These are phyloP conservation scores for Beauveria varroae DNA, from an alignment of 2,329 filamentous ascomycete species.

Conservation along the genomic window DNA sequence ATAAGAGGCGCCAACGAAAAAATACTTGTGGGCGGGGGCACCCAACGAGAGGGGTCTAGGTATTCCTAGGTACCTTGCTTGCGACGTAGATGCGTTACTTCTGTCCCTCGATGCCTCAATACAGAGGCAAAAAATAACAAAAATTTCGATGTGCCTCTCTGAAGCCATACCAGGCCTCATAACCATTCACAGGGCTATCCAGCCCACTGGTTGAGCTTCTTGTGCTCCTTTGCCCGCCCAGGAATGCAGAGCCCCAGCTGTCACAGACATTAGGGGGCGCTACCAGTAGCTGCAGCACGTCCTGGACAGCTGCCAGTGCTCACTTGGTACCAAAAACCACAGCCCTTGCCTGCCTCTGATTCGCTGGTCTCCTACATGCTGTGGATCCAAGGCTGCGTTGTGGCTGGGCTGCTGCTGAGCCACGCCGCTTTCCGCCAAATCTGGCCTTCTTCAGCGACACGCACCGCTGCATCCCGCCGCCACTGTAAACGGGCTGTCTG, in stretches of 20 bases:
- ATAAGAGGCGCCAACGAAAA: background rate
- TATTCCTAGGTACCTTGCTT: background rate
- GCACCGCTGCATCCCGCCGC: background rate
- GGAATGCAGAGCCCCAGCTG: background rate
- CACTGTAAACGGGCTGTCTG: background rate
- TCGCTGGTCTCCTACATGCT: background rate
- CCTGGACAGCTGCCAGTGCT: background rate
- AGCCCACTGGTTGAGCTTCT: background rate
- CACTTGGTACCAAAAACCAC: background rate
- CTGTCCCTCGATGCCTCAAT: background rate
- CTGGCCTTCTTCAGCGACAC: background rate
- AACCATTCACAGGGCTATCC: background rate
- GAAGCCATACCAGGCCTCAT: background rate
- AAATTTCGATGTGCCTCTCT: background rate
- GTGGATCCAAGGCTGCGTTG: background rate
- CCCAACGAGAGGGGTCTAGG: background rate
- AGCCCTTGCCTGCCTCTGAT: background rate
- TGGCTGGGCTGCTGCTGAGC: background rate
- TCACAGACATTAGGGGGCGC: background rate
- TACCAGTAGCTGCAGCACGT: background rate
- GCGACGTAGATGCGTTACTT: background rate
- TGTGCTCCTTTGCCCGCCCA: background rate
- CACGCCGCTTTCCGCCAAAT: background rate
- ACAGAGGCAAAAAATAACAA: background rate
- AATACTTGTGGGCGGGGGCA: conserved; percentile 5